phyloP scores from a whole-genome alignment of 768 basidiomycete genomes.

The Kwoniella heveanensis region DNA sequence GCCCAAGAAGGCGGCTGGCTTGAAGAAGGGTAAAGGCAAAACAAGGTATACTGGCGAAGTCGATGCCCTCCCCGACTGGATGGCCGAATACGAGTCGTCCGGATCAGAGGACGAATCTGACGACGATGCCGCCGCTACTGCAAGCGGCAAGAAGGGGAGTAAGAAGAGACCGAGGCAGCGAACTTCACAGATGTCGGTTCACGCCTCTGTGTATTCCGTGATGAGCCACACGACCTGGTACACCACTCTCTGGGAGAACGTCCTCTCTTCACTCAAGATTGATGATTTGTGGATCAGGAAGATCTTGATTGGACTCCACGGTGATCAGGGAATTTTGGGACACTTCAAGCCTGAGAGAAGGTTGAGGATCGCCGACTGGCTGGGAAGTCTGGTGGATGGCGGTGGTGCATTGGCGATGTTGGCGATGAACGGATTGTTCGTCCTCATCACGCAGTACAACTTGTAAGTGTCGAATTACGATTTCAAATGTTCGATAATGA shows the following conservation, averaged over 20 bases:
- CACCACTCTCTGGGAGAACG: slow-evolving; percentile 41
- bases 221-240: slow-evolving; percentile 29
- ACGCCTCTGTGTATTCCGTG: slow-evolving; percentile 33
- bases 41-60: slow-evolving; percentile 30
- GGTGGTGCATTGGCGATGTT: slow-evolving; percentile 84
- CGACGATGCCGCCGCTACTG: background rate
- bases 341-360: slow-evolving; percentile 44
- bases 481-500: background rate
- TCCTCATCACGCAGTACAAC: slow-evolving; percentile 88
- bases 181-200: slow-evolving; percentile 33
- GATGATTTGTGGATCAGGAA: slow-evolving; percentile 44
- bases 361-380: slow-evolving; percentile 54
- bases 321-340: slow-evolving; percentile 41
- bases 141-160: slow-evolving; percentile 11
- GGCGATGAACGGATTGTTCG: slow-evolving; percentile 86
- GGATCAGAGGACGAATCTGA: slow-evolving; percentile 31
- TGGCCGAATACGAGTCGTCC: slow-evolving; percentile 51
- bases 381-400: slow-evolving; percentile 44
- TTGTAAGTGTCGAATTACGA: slow-evolving; percentile 63
- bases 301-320: slow-evolving; percentile 55
- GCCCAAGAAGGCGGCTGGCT: slow-evolving; percentile 1
- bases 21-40: slow-evolving; percentile 24
- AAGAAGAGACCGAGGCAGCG: slow-evolving; percentile 29
- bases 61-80: slow-evolving; percentile 46
- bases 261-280: slow-evolving; percentile 28